Base-by-base conservation (phyloP, 768 basidiomycete genomes). In the Gyrodon lividus region DNA sequence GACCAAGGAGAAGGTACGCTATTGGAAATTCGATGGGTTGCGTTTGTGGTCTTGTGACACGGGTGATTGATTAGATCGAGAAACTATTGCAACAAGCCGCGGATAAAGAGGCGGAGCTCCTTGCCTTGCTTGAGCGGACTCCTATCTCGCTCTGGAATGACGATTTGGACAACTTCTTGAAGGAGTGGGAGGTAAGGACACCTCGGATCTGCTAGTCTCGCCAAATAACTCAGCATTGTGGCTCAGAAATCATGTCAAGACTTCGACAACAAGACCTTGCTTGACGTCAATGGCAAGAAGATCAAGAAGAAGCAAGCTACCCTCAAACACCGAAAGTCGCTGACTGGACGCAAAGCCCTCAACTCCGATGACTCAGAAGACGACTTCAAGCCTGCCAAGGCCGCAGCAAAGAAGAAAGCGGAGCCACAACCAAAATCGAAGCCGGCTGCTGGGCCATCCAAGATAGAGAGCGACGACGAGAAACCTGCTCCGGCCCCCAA, bases 131-230 rank as follows among this genome's bases (percentile, higher is more conserved):
- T 19, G 81, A 87, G 56, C 84, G 86, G 53, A 82, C 83, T 0
- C 91, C 93, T 0, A 83, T 81, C 53, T 81, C 89, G 55, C 74
- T 99, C 56, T 99, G 96, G 96, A 89, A 92, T 60, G 73, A 75
- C 8, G 96, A 99, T 61, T 74, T 99, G 16, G 92, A 97, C 58
- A 72, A 66, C 33, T 95, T 98, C 77, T 66, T 92, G 37, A 77
- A 70, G 24, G 84, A 88, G 66, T 98, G 93, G 93, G 79, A 89
- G 71, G 95, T 89, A 57, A 56, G 87, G 74, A 12, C 7, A 35
- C n/a, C n/a, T 48, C 51, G 34, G 13, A 16, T 16, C 37, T 17
- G 20, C 41, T 45, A 46, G 31, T 30, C 19, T 22, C 8, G 12
- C 5, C 24, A 5, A 5, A 1, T 22, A 38, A 10, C 33, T 39